A percentile compares a stretch with the other conserved stretches of the same genome.
Evolutionary conservation across 352 stramenopile species (phyloP).

Genomic region (Pythium oligandrum): DNA sequence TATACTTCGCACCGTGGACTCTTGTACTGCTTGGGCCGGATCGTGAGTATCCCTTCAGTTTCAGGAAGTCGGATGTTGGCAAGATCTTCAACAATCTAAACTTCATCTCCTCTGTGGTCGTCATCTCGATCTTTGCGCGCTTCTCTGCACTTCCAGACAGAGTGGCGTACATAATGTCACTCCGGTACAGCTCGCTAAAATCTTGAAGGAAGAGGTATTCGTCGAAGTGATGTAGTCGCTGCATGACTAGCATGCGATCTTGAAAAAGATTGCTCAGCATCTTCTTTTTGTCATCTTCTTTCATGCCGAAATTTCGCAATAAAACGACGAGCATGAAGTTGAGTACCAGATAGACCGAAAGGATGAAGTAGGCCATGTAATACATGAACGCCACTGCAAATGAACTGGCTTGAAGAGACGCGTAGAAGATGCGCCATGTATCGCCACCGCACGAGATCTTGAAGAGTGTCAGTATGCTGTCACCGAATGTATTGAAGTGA

Average conservation of each 20-base stretch:
- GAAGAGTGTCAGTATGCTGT: conserved; percentile 81
- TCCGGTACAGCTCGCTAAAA: conserved; percentile 71
- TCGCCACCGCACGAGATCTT: conserved; percentile 81
- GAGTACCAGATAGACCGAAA: conserved; percentile 62
- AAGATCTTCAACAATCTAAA: conserved; percentile 52
- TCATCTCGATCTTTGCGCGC: conserved; percentile 46
- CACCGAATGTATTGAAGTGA: conserved; percentile 82
- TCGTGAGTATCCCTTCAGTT: conserved; percentile 51
- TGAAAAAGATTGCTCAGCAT: conserved; percentile 70
- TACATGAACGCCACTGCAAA: conserved; percentile 56
- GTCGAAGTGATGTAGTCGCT: conserved; percentile 74
- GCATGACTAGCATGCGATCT: conserved; percentile 74
- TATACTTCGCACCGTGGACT: conserved; percentile 18
- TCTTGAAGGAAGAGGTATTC: conserved; percentile 71
- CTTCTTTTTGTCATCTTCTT: conserved; percentile 73
- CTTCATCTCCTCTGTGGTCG: conserved; percentile 57
- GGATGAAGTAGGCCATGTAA: conserved; percentile 71
- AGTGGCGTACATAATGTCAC: conserved; percentile 75
- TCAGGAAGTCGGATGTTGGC: conserved; percentile 61
- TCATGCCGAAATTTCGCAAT: conserved; percentile 81
- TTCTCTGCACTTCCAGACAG: conserved; percentile 57
- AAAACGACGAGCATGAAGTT: conserved; percentile 87
- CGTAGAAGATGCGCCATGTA: conserved; percentile 79
- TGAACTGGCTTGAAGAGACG: conserved; percentile 52
- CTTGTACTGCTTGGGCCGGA: conserved; percentile 3